These are phyloP conservation scores for Curvularia lunata DNA, from an alignment of 2,329 filamentous ascomycete species.

Conservation along the genomic window DNA sequence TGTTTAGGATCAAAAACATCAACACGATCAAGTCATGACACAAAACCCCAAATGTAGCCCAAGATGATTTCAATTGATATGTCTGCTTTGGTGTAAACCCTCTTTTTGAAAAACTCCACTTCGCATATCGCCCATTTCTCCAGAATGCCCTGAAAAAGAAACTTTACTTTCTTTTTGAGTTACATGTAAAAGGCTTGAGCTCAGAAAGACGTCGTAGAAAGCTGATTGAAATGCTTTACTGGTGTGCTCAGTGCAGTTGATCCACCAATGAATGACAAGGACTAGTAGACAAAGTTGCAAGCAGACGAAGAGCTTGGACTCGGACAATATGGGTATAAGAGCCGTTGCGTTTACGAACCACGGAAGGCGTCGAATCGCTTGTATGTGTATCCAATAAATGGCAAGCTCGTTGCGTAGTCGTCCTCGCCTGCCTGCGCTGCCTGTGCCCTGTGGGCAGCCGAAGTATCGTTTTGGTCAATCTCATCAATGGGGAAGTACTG, in stretches of 20 bases:
- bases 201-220: not conserved
- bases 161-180: not conserved
- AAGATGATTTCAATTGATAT: not conserved
- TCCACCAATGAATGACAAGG: not conserved
- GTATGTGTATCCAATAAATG: constrained; percentile 96
- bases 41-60: not conserved
- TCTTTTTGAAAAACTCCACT: not conserved
- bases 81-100: not conserved
- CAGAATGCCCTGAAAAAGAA: not conserved
- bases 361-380: constrained; percentile 85
- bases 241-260: not conserved
- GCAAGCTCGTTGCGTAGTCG: constrained; percentile 90
- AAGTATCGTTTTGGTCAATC: constrained; percentile 95
- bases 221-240: not conserved
- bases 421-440: constrained; percentile 73
- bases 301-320: not conserved
- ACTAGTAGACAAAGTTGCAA: not conserved
- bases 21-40: not conserved
- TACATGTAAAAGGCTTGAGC: not conserved
- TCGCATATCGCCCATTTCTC: not conserved
- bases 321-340: constrained; percentile 1
- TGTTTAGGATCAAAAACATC: not conserved
- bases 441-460: constrained; percentile 83
- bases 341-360: constrained; percentile 37
- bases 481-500: constrained; percentile 99